Base-by-base conservation (phyloP, 31 red algal species). In the Asparagopsis taxiformis region DNA sequence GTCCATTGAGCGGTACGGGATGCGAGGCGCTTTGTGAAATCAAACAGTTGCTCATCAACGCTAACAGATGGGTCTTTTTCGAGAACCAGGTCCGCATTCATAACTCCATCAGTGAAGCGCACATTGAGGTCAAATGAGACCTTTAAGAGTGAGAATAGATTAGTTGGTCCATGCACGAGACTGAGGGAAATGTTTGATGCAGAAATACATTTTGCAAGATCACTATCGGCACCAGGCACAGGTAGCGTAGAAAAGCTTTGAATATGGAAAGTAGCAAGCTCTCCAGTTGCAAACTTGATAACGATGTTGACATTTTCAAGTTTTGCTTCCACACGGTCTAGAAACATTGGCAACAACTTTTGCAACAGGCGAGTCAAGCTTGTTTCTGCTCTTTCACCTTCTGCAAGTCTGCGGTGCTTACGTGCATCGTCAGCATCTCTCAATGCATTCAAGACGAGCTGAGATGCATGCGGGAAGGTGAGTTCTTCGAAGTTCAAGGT, bases 281-380 rank as follows among this genome's bases (percentile, higher is more conserved):
- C 36, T 49, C 50, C 50, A 59, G 39, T 54, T 26, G 62, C 70
- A 48, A 85, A 85, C 2, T 68, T 36, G 23, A 85, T 31, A n/a
- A 51, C 50, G 38, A 75, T 37, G 0, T 39, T 65, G 6, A 85
- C 61, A 51, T 85, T 59, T 29, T 33, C 39, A 50, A 85, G 17
- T 60, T 75, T 23, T 10, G 70, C 36, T 35, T 85, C 81, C 13
- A 85, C 56, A 28, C 81, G 81, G 53, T 85, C 58, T 37, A 85
- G 26, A 28, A 85, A 31, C 70, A 75, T 62, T 3, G 81, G 81
- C 24, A 85, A 10, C 16, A 85, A 48, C 53, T 72, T 72, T 21
- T 41, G n/a, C 6, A 85, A 48, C 15, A 61, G 43, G 25, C 69
- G 43, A 0, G 70, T 66, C 19, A 85, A 26, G 19, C 70, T 32